phyloP scores from a whole-genome alignment of 306 rosid genomes.

The Inga laurina region DNA sequence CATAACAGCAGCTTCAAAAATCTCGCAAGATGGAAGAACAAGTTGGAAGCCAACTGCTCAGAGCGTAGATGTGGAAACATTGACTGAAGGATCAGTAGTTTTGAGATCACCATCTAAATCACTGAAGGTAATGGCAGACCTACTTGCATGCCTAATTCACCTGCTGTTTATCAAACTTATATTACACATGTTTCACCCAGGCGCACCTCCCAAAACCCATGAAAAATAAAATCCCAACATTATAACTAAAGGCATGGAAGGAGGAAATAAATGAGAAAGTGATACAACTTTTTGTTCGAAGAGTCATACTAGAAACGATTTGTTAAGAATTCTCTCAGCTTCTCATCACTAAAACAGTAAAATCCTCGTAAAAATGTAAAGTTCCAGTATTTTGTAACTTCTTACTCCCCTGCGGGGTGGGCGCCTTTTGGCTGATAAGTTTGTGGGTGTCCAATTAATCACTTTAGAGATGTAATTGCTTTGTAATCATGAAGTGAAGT shows the following conservation, averaged over 20 bases:
- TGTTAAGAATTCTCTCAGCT: neutral
- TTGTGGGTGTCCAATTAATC: neutral
- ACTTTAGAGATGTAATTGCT: neutral
- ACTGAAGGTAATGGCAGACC: conserved; percentile 55
- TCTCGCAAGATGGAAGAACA: conserved; percentile 47
- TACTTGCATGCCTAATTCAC: neutral
- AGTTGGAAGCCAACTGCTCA: conserved; percentile 46
- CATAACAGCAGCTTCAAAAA: conserved; percentile 71
- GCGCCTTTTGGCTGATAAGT: no score
- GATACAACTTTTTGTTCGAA: neutral
- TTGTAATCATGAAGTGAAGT: neutral
- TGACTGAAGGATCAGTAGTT: conserved; percentile 54
- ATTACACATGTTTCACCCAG: neutral
- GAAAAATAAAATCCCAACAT: neutral
- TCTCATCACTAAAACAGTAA: neutral
- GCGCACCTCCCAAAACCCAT: neutral
- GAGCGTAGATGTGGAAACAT: conserved; percentile 48
- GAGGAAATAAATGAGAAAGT: neutral
- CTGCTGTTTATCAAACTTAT: neutral
- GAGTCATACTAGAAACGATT: neutral
- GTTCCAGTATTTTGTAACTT: no score
- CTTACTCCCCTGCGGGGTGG: no score
- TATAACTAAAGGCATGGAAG: neutral
- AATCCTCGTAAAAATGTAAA: neutral
- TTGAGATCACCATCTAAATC: conserved; percentile 78